phyloP scores from a whole-genome alignment of 2,329 filamentous ascomycete species.

The Aspergillus unguis region DNA sequence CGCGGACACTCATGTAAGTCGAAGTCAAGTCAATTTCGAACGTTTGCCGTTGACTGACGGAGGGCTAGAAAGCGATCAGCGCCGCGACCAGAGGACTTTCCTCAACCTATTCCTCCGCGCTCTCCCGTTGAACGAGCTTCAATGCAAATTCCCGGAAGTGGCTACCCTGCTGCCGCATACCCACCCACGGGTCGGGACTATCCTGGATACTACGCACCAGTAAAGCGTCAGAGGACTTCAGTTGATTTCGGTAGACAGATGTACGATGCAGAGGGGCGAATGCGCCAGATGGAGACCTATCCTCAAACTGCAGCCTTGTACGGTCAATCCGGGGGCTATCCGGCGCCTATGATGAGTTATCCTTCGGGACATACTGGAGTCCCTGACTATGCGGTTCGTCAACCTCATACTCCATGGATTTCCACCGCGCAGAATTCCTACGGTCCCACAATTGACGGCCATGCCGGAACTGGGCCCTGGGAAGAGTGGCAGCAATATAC shows the following conservation, averaged over 20 bases:
- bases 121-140: conserved; percentile 39
- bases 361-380: conserved; percentile 33
- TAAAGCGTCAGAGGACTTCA: conserved; percentile 41
- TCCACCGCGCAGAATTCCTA: conserved; percentile 4
- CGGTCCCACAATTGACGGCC: conserved; percentile 12
- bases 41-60: conserved; percentile 13
- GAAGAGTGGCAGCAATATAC: conserved; percentile 14
- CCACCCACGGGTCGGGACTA: conserved; percentile 35
- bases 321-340: conserved; percentile 32
- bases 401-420: conserved; percentile 10
- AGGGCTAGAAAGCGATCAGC: conserved; percentile 37
- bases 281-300: conserved; percentile 39
- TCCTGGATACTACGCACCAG: conserved; percentile 30
- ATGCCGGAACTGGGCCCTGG: conserved; percentile 2
- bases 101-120: conserved; percentile 34
- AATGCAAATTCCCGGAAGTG: conserved; percentile 33
- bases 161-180: conserved; percentile 32
- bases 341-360: conserved; percentile 35
- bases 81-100: conserved; percentile 39
- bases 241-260: conserved; percentile 37
- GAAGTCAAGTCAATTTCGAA: background rate
- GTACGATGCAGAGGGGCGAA: conserved; percentile 37
- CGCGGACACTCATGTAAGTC: conserved; percentile 53
- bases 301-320: conserved; percentile 34
- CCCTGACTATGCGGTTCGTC: conserved; percentile 37